Evolutionary conservation across 768 basidiomycete genomes (phyloP).

Genomic region (Trametes cinnabarina): DNA sequence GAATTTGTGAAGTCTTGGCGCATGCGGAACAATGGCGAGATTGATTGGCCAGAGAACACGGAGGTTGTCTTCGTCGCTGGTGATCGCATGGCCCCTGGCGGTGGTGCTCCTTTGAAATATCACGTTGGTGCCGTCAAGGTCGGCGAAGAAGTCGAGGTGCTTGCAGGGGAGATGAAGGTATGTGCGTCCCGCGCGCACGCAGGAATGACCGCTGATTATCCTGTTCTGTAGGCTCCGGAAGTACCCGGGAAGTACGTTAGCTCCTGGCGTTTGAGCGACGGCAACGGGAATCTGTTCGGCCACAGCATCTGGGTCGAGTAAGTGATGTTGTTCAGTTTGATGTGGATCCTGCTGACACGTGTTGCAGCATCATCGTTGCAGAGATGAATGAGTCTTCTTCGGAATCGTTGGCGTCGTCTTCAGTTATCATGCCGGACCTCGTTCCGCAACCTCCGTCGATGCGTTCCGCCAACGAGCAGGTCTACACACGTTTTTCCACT

Average conservation of each 20-base stretch:
- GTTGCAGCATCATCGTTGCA: conserved; percentile 60
- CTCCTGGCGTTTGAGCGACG: conserved; percentile 72
- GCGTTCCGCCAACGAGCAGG: conserved; percentile 20
- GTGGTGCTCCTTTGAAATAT: conserved; percentile 32
- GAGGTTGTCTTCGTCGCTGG: conserved; percentile 72
- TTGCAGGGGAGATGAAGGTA: conserved; percentile 75
- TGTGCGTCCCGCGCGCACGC: conserved; percentile 13
- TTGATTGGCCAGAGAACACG: conserved; percentile 68
- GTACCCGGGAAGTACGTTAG: conserved; percentile 67
- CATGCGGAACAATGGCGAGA: conserved; percentile 61
- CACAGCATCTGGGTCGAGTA: conserved; percentile 79
- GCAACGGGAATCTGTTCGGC: conserved; percentile 60
- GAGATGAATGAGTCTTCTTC: conserved; percentile 40
- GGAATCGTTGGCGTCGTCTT: conserved; percentile 65
- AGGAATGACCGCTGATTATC: neutral
- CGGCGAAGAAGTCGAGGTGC: conserved; percentile 61
- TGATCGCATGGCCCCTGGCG: conserved; percentile 48
- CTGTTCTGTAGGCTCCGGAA: conserved; percentile 62
- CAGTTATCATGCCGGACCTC: conserved; percentile 63
- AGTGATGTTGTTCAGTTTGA: conserved; percentile 29
- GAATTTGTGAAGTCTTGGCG: conserved; percentile 86
- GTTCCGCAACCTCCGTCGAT: conserved; percentile 20
- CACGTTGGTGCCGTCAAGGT: conserved; percentile 55
- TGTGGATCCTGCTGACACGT: neutral
- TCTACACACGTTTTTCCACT: conserved; percentile 9